Base-by-base conservation (phyloP, 2,329 filamentous ascomycete genomes). In the Colletotrichum sidae region DNA sequence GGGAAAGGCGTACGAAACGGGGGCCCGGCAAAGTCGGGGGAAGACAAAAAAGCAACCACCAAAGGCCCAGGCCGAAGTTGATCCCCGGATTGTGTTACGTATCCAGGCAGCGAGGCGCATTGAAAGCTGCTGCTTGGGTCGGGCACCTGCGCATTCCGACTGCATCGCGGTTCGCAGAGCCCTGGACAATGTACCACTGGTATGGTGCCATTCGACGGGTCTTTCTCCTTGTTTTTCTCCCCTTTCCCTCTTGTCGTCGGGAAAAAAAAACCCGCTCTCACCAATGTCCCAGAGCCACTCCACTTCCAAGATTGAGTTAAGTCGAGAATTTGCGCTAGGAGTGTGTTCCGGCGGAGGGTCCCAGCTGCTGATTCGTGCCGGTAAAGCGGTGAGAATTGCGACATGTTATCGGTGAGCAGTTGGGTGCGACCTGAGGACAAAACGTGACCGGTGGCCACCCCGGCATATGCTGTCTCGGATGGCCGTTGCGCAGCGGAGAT, bases 21-120 rank as follows among this genome's bases (percentile, higher is more conserved):
- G 46, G 52, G 41, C 52, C 58, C 25, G 25, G 62, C 52, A 33
- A 65, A 37, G 46, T 55, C 46, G 57, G 58, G 41, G 62, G 25
- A 65, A 65, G 62, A 58, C 52, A 65, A 65, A 65, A 65, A 65
- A 65, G 62, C 52, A 65, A 65, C 39, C 62, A 54, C 53, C 49
- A 42, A 49, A 47, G 61, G 15, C n/a, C 41, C 46, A 51, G 51
- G 53, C 52, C 51, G 57, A 51, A 34, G 50, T 11, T 47, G 58
- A 8, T 51, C 35, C 51, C 46, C 41, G 41, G 51, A 41, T 52
- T 62, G 51, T 61, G 46, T 55, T 56, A 61, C 45, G 25, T 51
- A 60, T 17, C 34, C 41, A 44, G 33, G 50, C 44, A 61, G 58
- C n/a, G 17, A 49, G 57, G 46, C 15, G 52, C 62, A 47, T 44